A percentile compares a stretch with the other conserved stretches of the same genome.
Conservation (phyloP, 2,329 filamentous ascomycete genomes). For the Monosporascus sp. region DNA sequence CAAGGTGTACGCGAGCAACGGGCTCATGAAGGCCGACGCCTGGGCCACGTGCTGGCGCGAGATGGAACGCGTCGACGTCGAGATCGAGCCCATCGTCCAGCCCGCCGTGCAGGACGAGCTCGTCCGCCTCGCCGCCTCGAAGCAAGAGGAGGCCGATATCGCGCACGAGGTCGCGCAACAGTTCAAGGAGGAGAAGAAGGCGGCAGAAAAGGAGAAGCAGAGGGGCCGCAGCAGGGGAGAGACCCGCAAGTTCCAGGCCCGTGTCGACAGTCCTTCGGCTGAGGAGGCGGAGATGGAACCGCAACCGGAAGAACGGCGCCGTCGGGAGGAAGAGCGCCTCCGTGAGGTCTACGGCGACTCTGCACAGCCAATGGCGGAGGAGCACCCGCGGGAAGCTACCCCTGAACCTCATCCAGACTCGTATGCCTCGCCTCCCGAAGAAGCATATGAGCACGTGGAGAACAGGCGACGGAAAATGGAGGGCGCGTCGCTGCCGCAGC, state of each 20-base stretch:
- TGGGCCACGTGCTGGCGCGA: conserved; percentile 95
- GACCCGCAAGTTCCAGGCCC: neutral
- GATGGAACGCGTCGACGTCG: conserved; percentile 97
- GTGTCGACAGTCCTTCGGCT: conserved; percentile 5
- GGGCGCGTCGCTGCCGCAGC: conserved; percentile 46
- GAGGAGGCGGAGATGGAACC: conserved; percentile 8
- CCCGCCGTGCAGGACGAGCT: conserved; percentile 54
- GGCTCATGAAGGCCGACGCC: conserved; percentile 83
- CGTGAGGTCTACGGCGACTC: conserved; percentile 50
- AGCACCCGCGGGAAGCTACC: conserved; percentile 11
- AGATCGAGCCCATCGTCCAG: conserved; percentile 72
- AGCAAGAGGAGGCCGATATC: conserved; percentile 30
- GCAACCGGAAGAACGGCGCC: conserved; percentile 20
- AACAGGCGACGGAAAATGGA: conserved; percentile 28
- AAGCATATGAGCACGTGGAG: conserved; percentile 27
- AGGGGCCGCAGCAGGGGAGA: conserved; percentile 13
- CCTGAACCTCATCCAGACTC: conserved; percentile 15
- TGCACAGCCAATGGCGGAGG: conserved; percentile 11
- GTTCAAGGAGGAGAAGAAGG: conserved; percentile 29
- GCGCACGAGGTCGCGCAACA: conserved; percentile 26
- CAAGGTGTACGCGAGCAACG: conserved; percentile 92
- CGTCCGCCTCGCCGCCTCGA: conserved; percentile 46
- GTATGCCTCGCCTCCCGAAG: conserved; percentile 20
- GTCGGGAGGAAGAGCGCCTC: conserved; percentile 45
- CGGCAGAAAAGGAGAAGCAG: conserved; percentile 11